Evolutionary conservation across 2,329 filamentous ascomycete genomes (phyloP), one percentile per base, ranked within the genome.

Genomic region (Penicillium sp.): DNA sequence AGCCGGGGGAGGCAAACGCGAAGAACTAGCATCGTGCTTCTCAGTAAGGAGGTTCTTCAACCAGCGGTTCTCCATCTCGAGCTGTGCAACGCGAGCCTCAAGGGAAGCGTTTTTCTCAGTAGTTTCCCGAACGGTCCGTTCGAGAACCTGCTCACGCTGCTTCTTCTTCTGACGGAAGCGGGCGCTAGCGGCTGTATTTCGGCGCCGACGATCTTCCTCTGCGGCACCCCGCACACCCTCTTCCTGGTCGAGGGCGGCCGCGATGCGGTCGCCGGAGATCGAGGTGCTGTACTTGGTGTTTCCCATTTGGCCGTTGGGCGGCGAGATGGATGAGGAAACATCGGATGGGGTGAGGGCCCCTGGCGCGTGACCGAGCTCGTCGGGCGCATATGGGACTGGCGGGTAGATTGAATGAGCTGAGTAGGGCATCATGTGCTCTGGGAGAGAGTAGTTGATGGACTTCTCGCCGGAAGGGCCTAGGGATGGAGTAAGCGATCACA

Each of bases 91-190:
- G 56, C 85, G 85, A 66, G 82, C 82, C 75, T 95, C 89, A 7
- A 96, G 81, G 18, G 80, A 79, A 18, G 84, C 80, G 50, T 92
- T 89, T 77, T 92, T 92, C 44, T 94, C 89, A 29, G 85, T 85
- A 76, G 93, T 89, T 64, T 95, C 91, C 74, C 92, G 91, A 66
- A 90, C 87, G 4, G 85, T 88, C 68, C 85, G 86, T 74, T 93
- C 90, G 50, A 95, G 85, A 9, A 89, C 88, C 74, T 92, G 89
- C 79, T 96, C 91, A 49, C 91, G 88, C 77, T 94, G 90, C 85
- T 96, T 96, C 87, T 96, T 96, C 85, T 96, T 96, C 72, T 94
- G 86, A 57, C 91, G 88, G 82, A 96, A 96, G 48, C 91, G 88
- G 18, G 91, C 91, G 63, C 88, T 92, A 53, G 91, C 91, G 32